These are phyloP conservation scores for Cladorrhinum samala DNA, from an alignment of 495 filamentous ascomycete genomes.

Conservation along the genomic window DNA sequence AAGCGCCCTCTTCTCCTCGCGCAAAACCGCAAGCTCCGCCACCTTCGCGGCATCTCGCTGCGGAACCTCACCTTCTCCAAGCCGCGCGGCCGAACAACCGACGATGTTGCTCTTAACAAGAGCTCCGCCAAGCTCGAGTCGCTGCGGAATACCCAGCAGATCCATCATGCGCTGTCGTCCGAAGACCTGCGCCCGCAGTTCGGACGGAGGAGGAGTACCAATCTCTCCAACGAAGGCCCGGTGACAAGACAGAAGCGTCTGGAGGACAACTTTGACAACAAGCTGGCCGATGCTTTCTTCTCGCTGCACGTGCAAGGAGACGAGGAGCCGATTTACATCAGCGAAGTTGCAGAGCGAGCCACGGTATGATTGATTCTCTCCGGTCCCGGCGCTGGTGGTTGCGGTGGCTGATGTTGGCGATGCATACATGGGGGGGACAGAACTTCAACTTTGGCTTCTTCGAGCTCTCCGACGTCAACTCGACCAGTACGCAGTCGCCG, in stretches of 20 bases:
- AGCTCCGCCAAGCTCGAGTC: constrained; percentile 64
- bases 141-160: constrained; percentile 43
- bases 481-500: constrained; percentile 58
- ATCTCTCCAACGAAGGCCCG: constrained; percentile 62
- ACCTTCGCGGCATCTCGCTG: constrained; percentile 79
- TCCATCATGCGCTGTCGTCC: constrained; percentile 69
- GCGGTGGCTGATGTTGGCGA: neutral
- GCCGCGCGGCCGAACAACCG: constrained; percentile 66
- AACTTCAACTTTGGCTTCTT: constrained; percentile 89
- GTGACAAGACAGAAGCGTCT: constrained; percentile 65
- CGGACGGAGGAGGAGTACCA: constrained; percentile 61
- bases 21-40: constrained; percentile 83
- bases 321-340: constrained; percentile 79
- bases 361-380: constrained; percentile 47
- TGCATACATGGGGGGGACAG: constrained; percentile 20
- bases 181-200: constrained; percentile 50
- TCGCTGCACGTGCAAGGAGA: constrained; percentile 64
- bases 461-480: constrained; percentile 64
- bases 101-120: constrained; percentile 77
- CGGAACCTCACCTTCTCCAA: constrained; percentile 72
- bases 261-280: constrained; percentile 61
- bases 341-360: constrained; percentile 69
- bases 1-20: constrained; percentile 42
- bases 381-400: too few relatives aligned
- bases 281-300: constrained; percentile 86